phyloP scores from a whole-genome alignment of 1,284 basidiomycete genomes.

The Polyporus tsugae region DNA sequence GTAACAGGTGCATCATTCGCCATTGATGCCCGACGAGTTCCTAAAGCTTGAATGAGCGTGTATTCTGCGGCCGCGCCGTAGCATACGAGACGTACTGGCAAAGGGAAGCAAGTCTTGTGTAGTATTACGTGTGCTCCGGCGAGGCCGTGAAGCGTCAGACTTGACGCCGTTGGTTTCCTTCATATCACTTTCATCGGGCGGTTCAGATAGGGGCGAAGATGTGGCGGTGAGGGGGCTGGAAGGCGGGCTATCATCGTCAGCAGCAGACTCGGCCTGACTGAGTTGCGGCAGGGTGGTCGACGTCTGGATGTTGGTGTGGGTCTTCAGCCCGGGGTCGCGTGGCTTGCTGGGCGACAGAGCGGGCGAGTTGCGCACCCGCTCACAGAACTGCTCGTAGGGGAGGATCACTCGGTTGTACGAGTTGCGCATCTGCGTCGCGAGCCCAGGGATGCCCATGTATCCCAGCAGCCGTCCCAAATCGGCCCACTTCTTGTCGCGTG shows the following conservation, averaged over 20 bases:
- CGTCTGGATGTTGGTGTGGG: constrained; percentile 52
- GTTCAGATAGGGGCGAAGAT: constrained; percentile 82
- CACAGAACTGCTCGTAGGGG: constrained; percentile 93
- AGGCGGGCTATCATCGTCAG: constrained; percentile 57
- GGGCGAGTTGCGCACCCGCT: constrained; percentile 75
- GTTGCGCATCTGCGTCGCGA: constrained; percentile 88
- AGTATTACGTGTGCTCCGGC: constrained; percentile 38
- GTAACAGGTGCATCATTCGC: constrained; percentile 23
- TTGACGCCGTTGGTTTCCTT: constrained; percentile 50
- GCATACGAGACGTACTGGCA: constrained; percentile 32
- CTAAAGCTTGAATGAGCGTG: constrained; percentile 17
- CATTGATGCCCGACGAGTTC: constrained; percentile 29
- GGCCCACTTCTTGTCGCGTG: constrained; percentile 84
- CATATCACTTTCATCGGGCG: constrained; percentile 74
- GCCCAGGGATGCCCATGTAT: constrained; percentile 81
- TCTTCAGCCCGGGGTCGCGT: constrained; percentile 49
- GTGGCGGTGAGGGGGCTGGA: constrained; percentile 76
- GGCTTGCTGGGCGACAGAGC: constrained; percentile 49
- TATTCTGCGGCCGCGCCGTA: not conserved
- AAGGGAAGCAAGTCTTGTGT: constrained; percentile 31
- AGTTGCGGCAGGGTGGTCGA: constrained; percentile 49
- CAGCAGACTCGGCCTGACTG: constrained; percentile 37
- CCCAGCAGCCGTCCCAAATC: constrained; percentile 85
- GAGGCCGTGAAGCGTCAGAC: constrained; percentile 29
- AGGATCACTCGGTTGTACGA: constrained; percentile 92